phyloP scores from a whole-genome alignment of 768 basidiomycete species.

The Coprinopsis marcescibilis region DNA sequence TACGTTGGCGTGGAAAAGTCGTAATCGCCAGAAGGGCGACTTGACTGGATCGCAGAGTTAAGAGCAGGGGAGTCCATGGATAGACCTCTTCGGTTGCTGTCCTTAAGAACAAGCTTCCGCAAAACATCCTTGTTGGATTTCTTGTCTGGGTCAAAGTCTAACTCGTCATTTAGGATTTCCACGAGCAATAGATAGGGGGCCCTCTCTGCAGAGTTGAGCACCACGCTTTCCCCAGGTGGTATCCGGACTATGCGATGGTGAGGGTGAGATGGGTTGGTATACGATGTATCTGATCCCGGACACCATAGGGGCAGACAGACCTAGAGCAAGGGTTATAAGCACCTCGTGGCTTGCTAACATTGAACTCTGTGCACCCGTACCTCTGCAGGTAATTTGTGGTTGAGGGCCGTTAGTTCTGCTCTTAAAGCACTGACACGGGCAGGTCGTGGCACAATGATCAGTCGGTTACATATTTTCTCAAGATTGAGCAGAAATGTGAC shows the following conservation, averaged over 20 bases:
- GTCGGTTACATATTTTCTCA: conserved; percentile 88
- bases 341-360: background rate
- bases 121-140: conserved; percentile 83
- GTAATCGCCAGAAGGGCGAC: conserved; percentile 1
- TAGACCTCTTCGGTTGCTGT: conserved; percentile 52
- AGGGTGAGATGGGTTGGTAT: conserved; percentile 41
- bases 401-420: conserved; percentile 91
- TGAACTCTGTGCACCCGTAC: conserved; percentile 32
- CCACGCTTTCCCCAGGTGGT: conserved; percentile 95
- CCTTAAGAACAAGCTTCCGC: conserved; percentile 66
- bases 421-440: conserved; percentile 94
- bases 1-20: too few species aligned
- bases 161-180: conserved; percentile 84
- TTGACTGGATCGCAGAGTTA: background rate
- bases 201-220: conserved; percentile 94
- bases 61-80: conserved; percentile 35
- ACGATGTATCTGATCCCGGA: conserved; percentile 56
- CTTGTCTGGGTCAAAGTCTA: conserved; percentile 87
- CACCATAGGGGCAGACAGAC: conserved; percentile 91
- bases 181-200: conserved; percentile 91
- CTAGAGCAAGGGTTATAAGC: conserved; percentile 28
- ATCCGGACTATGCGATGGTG: conserved; percentile 97
- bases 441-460: conserved; percentile 87
- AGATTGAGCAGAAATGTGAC: conserved; percentile 83
- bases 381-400: conserved; percentile 95